Conservation (phyloP, 495 filamentous ascomycete genomes). For the Aspergillus conjunctus region DNA sequence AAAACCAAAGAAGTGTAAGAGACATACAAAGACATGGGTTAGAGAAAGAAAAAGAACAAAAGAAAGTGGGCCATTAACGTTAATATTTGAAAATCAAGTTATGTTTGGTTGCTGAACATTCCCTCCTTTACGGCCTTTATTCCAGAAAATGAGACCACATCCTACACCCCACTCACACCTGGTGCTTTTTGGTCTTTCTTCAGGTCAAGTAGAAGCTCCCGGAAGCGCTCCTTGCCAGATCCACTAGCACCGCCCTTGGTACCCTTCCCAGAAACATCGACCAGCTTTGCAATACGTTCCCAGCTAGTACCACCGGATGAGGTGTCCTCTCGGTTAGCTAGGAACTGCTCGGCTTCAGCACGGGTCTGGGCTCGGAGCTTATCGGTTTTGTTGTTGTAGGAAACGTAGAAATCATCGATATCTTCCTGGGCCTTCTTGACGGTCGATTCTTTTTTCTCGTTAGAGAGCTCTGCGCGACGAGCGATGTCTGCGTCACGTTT, state of each 20-base stretch:
- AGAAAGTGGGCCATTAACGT: constrained; percentile 13
- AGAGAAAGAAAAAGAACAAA: constrained; percentile 24
- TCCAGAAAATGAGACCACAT: constrained; percentile 2
- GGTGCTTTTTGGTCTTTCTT: constrained; percentile 94
- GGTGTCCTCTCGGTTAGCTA: constrained; percentile 85
- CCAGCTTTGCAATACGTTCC: constrained; percentile 96
- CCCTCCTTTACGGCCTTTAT: neutral
- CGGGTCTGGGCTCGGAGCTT: constrained; percentile 83
- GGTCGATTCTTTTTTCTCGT: constrained; percentile 75
- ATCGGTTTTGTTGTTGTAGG: constrained; percentile 96
- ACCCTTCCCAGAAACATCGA: constrained; percentile 94
- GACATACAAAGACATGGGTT: constrained; percentile 30
- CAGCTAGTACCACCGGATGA: constrained; percentile 93
- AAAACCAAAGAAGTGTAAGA: neutral
- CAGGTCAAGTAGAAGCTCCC: constrained; percentile 84
- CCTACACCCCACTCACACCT: constrained; percentile 60
- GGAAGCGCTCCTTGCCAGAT: constrained; percentile 91
- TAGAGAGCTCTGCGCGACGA: constrained; percentile 75
- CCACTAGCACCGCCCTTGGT: constrained; percentile 79
- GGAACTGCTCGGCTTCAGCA: constrained; percentile 91
- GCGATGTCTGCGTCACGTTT: constrained; percentile 75
- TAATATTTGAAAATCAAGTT: constrained; percentile 1
- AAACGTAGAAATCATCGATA: constrained; percentile 99
- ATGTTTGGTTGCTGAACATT: neutral
- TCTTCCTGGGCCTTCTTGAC: constrained; percentile 81